Evolutionary conservation across 495 filamentous ascomycete species (phyloP), one percentile per base, ranked within the genome.

Genomic region (Polyplosphaeria fusca): DNA sequence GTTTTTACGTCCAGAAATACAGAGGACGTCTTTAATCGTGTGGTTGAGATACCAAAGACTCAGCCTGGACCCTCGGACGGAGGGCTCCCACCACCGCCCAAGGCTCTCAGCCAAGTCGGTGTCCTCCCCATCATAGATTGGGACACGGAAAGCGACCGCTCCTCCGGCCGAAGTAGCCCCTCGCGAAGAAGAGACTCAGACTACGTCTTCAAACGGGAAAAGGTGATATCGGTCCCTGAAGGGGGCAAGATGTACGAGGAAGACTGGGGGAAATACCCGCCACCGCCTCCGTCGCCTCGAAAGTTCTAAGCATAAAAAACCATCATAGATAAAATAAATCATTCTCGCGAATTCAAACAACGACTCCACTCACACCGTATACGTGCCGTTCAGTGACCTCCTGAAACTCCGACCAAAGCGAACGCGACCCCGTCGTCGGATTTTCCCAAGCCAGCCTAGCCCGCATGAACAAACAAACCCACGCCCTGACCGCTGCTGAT

Each of bases 121-220:
- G 40, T 56, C 7, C 38, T 62, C 2, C 59, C 59, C 20, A 32
- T 47, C 0, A 32, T 52, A 39, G 59, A 62, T 41, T 62, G 52
- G 52, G 59, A 62, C n/a, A 56, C 59, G 11, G 59, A 62, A 7
- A 55, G 50, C 41, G 56, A 60, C 18, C 42, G 37, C 7, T 48
- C 40, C 28, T 55, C 50, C 1, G 27, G 19, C 3, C 11, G 26
- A 22, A 52, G 56, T 22, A 18, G 16, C 14, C 13, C 39, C 23
- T 25, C 50, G 4, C n/a, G 58, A 24, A 40, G 46, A 28, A 43
- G 19, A 2, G 42, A 44, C 14, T 55, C 50, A n/a, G 50, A 55
- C 5, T 61, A 61, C 38, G 45, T 61, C 1, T 61, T 61, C 46
- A 61, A 46, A 12, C 12, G 58, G 16, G 37, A 43, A 37, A 55